phyloP scores from a whole-genome alignment of 2,329 filamentous ascomycete species.

The Xylariaceae sp. region DNA sequence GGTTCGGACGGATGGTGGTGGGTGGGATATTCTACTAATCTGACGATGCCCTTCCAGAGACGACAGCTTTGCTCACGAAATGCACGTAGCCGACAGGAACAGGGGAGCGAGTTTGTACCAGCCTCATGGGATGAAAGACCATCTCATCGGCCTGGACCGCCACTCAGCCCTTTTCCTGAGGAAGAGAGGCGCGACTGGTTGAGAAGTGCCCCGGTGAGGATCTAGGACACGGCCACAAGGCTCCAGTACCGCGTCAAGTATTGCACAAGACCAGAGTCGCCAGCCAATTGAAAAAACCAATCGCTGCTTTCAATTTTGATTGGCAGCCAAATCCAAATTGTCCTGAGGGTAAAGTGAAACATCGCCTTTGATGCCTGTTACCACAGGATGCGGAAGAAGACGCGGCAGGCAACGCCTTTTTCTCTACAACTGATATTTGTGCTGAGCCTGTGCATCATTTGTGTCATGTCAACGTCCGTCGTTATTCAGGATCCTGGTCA shows the following conservation, averaged over 20 bases:
- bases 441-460: constrained; percentile 5
- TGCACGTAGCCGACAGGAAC: constrained; percentile 19
- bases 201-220: constrained; percentile 4
- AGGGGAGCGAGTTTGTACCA: constrained; percentile 11
- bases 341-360: constrained; percentile 4
- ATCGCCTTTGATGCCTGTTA: constrained; percentile 5
- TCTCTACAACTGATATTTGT: constrained; percentile 1
- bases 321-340: constrained; percentile 18
- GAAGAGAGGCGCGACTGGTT: constrained; percentile 8
- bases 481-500: constrained; percentile 10
- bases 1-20: constrained; percentile 12
- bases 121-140: background rate
- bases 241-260: background rate
- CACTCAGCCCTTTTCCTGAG: no score
- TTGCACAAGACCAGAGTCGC: constrained; percentile 4
- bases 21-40: constrained; percentile 14
- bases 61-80: constrained; percentile 10
- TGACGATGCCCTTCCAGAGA: constrained; percentile 11
- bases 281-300: constrained; percentile 23
- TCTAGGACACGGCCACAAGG: constrained; percentile 8
- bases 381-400: constrained; percentile 4
- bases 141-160: no score
- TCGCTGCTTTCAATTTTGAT: constrained; percentile 17
- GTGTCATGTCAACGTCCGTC: constrained; percentile 14
- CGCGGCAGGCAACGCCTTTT: constrained; percentile 16